These are phyloP conservation scores for Podaxis mareebaensis DNA, from an alignment of 768 basidiomycete species.

Conservation along the genomic window DNA sequence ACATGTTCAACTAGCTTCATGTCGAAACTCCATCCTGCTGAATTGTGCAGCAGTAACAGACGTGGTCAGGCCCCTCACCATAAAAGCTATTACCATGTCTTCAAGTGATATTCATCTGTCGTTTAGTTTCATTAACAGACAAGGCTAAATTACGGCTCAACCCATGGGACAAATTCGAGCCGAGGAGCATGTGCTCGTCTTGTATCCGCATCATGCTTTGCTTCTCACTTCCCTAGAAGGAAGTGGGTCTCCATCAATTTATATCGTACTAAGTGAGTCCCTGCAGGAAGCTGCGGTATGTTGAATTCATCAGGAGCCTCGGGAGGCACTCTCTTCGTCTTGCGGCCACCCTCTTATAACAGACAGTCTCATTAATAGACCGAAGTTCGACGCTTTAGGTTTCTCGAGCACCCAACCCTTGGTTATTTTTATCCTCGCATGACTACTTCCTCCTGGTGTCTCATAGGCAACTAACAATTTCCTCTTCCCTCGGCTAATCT, in stretches of 20 bases:
- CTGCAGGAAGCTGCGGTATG: background rate
- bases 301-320: background rate
- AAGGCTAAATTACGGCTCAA: background rate
- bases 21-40: background rate
- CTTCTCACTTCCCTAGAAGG: background rate
- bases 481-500: background rate
- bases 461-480: background rate
- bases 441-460: background rate
- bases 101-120: background rate
- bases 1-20: background rate
- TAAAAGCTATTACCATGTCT: background rate
- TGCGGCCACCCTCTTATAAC: too few relatives aligned
- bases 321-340: background rate
- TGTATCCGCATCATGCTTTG: background rate
- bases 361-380: too few relatives aligned
- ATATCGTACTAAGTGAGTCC: background rate
- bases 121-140: background rate
- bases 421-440: background rate
- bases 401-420: background rate
- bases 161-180: background rate
- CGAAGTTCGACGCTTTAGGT: too few relatives aligned
- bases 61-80: background rate
- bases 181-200: background rate
- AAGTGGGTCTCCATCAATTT: background rate
- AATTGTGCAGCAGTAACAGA: background rate